Conservation (phyloP, 352 stramenopile species). For the Heterotrichella gracilis region DNA sequence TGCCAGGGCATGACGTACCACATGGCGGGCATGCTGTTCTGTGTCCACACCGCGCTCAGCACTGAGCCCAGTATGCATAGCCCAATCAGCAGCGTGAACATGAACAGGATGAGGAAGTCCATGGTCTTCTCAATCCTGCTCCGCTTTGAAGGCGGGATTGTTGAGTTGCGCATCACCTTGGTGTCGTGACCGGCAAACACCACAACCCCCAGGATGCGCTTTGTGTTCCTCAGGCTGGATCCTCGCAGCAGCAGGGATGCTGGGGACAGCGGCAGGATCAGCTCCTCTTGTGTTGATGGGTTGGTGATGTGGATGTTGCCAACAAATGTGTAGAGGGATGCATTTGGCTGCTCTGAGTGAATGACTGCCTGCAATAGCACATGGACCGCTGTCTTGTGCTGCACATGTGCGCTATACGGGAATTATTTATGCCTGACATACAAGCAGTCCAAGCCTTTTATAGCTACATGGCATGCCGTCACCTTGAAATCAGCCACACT, state of each 20-base stretch:
- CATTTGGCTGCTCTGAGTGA: slow-evolving; percentile 45
- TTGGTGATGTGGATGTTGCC: too few relatives aligned
- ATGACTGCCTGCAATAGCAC: background rate
- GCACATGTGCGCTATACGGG: slow-evolving; percentile 14
- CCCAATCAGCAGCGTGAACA: slow-evolving; percentile 19
- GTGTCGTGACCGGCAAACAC: slow-evolving; percentile 64
- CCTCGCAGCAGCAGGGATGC: slow-evolving; percentile 69
- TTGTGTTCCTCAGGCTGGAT: slow-evolving; percentile 57
- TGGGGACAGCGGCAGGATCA: too few relatives aligned
- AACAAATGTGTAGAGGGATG: slow-evolving; percentile 25
- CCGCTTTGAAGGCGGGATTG: slow-evolving; percentile 15
- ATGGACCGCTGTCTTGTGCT: slow-evolving; percentile 11
- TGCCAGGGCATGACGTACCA: too few relatives aligned
- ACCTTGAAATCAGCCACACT: too few relatives aligned
- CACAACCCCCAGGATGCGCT: slow-evolving; percentile 53
- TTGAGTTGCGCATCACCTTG: slow-evolving; percentile 35
- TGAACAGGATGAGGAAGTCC: slow-evolving; percentile 16
- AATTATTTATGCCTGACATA: too few relatives aligned
- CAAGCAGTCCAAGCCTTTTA: too few relatives aligned
- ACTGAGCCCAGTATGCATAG: background rate
- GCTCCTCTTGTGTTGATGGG: too few relatives aligned
- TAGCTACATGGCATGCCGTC: too few relatives aligned
- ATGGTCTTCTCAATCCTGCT: slow-evolving; percentile 18
- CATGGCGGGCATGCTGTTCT: background rate
- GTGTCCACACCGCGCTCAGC: background rate